Evolutionary conservation across 2,329 filamentous ascomycete species (phyloP).

Genomic region (Fusarium verticillioides): DNA sequence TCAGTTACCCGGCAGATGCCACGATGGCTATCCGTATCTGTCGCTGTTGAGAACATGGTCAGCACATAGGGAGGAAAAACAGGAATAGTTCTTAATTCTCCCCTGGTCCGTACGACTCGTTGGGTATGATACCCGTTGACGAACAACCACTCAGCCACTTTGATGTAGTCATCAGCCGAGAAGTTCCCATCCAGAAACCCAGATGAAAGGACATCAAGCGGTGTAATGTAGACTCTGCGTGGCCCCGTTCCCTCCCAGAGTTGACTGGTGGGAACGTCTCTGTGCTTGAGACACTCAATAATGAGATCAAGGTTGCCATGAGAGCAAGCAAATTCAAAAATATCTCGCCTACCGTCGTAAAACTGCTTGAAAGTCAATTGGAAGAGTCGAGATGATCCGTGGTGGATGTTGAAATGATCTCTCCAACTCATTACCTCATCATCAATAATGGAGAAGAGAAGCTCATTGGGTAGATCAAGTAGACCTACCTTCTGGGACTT

Average conservation of each 20-base stretch:
- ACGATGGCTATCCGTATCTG: not conserved
- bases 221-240: not conserved
- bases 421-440: rapidly evolving
- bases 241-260: not conserved
- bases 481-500: not conserved
- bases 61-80: not conserved
- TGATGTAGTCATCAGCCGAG: not conserved
- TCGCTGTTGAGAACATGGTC: not conserved
- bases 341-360: not conserved
- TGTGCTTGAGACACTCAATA: not conserved
- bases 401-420: not conserved
- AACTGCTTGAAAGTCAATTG: not conserved
- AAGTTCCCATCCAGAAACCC: rapidly evolving
- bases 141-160: too few species aligned
- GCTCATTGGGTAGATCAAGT: not conserved
- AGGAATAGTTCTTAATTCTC: too few species aligned
- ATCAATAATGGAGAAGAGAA: not conserved
- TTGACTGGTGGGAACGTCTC: not conserved
- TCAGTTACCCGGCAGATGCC: not conserved
- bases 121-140: too few species aligned
- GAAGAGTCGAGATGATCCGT: not conserved
- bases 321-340: not conserved
- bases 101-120: too few species aligned
- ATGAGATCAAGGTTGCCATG: not conserved
- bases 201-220: not conserved